Conservation (phyloP, 495 filamentous ascomycete species). For the Xylaria bambusicola region DNA sequence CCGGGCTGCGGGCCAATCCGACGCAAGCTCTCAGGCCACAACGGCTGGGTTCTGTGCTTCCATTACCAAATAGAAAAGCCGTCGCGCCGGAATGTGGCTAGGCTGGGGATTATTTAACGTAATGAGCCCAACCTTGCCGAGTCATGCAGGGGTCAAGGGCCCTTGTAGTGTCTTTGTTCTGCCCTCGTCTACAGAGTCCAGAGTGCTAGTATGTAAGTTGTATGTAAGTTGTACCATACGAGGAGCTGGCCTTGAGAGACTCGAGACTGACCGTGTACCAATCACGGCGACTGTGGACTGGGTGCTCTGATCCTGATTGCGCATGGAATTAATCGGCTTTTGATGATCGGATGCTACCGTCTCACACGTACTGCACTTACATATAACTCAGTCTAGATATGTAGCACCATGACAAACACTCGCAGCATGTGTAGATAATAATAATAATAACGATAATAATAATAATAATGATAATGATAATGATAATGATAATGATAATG, state of each 20-base stretch:
- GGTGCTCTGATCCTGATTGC: neutral
- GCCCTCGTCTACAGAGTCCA: too few relatives aligned
- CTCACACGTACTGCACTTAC: neutral
- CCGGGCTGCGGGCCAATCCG: constrained; percentile 23
- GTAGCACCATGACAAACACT: too few relatives aligned
- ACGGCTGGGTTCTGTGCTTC: constrained; percentile 22
- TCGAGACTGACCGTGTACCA: constrained; percentile 5
- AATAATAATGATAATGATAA: too few relatives aligned
- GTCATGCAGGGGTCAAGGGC: constrained; percentile 35
- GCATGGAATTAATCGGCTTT: neutral
- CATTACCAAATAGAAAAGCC: constrained; percentile 54
- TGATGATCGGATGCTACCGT: neutral
- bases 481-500: too few relatives aligned
- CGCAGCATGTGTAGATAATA: too few relatives aligned
- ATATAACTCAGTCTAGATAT: neutral
- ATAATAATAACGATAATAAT: too few relatives aligned
- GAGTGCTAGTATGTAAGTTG: too few relatives aligned
- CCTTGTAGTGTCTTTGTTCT: too few relatives aligned
- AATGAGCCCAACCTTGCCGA: constrained; percentile 49
- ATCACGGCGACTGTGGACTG: neutral
- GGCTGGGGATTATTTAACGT: constrained; percentile 53
- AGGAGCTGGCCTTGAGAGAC: constrained; percentile 1
- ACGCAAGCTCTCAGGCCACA: constrained; percentile 24
- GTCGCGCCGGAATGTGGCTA: constrained; percentile 33
- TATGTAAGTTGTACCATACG: neutral